phyloP scores from a whole-genome alignment of 2,329 filamentous ascomycete genomes.

The Epichloe glyceriae region DNA sequence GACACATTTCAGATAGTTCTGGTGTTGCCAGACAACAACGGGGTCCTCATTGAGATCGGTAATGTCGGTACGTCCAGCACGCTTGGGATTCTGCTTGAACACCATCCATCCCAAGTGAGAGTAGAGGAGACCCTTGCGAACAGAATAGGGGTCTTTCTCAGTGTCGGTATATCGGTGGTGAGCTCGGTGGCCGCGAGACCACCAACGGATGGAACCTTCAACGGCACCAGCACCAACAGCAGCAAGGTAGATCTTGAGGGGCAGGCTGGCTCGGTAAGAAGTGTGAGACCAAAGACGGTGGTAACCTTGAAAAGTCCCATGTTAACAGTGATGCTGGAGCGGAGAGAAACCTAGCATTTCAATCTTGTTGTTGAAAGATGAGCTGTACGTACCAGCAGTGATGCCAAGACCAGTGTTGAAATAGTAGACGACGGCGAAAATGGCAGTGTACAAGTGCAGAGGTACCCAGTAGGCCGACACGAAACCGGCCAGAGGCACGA shows the following conservation, averaged over 20 bases:
- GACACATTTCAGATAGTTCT: slow-evolving; percentile 71
- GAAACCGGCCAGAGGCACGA: slow-evolving; percentile 62
- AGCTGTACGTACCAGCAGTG: slow-evolving; percentile 49
- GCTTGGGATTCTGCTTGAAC: slow-evolving; percentile 86
- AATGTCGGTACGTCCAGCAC: slow-evolving; percentile 77
- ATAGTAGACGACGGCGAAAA: slow-evolving; percentile 69
- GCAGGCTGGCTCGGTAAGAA: slow-evolving; percentile 64
- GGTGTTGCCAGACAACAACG: slow-evolving; percentile 79
- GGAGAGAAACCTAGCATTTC: background rate
- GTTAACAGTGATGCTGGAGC: background rate
- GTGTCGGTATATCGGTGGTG: slow-evolving; percentile 90
- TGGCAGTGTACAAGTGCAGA: slow-evolving; percentile 53
- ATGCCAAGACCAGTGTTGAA: slow-evolving; percentile 74
- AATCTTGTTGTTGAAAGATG: background rate
- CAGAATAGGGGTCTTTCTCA: slow-evolving; percentile 83
- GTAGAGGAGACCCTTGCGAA: slow-evolving; percentile 77
- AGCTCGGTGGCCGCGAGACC: slow-evolving; percentile 74
- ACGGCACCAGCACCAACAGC: slow-evolving; percentile 72
- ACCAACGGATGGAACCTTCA: slow-evolving; percentile 79
- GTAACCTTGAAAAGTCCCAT: slow-evolving; percentile 15
- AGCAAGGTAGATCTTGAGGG: slow-evolving; percentile 71
- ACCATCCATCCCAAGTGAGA: slow-evolving; percentile 78
- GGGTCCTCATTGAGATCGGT: slow-evolving; percentile 77
- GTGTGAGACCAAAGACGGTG: slow-evolving; percentile 77
- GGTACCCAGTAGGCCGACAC: slow-evolving; percentile 69